Evolutionary conservation across 2,329 filamentous ascomycete genomes (phyloP).

Genomic region (Phialophora macrospora): DNA sequence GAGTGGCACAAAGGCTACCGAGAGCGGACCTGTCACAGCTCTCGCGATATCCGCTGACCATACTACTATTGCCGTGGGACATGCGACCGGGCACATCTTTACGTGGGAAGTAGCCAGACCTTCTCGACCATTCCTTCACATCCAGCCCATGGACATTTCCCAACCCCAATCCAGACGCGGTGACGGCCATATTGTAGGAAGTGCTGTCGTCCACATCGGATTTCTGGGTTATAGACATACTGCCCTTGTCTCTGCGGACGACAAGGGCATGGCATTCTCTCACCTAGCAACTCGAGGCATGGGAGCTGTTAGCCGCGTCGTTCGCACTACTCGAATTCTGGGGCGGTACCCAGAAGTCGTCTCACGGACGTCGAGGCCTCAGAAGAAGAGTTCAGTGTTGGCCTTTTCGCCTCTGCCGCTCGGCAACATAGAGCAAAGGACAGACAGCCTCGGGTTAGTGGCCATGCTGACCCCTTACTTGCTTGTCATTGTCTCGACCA

Average conservation of each 20-base stretch:
- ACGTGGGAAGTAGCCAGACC: constrained; percentile 90
- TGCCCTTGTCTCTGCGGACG: constrained; percentile 91
- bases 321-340: constrained; percentile 88
- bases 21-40: constrained; percentile 85
- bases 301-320: constrained; percentile 79
- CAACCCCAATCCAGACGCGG: constrained; percentile 68
- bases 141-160: constrained; percentile 73
- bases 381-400: constrained; percentile 92
- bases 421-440: constrained; percentile 89
- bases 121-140: constrained; percentile 85
- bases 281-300: constrained; percentile 92
- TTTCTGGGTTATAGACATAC: constrained; percentile 94
- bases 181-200: constrained; percentile 82
- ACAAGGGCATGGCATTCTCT: constrained; percentile 96
- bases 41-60: constrained; percentile 93
- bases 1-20: constrained; percentile 89
- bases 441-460: constrained; percentile 85
- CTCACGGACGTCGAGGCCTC: constrained; percentile 64
- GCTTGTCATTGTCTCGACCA: constrained; percentile 95
- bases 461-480: constrained; percentile 96
- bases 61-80: constrained; percentile 85
- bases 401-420: constrained; percentile 88
- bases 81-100: constrained; percentile 88
- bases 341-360: constrained; percentile 82
- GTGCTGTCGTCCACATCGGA: constrained; percentile 84